A percentile compares a stretch with the other conserved stretches of the same genome.
phyloP scores from a whole-genome alignment of 768 basidiomycete species.

The Wakefieldia striispora region DNA sequence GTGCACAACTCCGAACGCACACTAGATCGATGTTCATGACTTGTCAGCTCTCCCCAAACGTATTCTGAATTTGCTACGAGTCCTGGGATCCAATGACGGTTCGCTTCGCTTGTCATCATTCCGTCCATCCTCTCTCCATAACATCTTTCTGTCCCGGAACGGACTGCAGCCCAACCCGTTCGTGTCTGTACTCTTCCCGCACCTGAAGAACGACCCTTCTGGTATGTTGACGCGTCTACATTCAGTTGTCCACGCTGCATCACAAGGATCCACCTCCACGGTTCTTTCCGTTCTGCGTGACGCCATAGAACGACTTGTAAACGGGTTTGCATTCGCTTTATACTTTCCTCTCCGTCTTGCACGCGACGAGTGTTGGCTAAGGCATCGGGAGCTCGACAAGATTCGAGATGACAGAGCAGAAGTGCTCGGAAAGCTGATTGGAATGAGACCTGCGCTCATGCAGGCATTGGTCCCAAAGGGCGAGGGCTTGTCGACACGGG shows the following conservation, averaged over 20 bases:
- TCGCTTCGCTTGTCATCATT: constrained; percentile 47
- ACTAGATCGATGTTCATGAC: constrained; percentile 2
- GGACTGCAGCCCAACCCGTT: constrained; percentile 50
- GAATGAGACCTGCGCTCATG: constrained; percentile 48
- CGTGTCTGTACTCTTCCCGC: constrained; percentile 63
- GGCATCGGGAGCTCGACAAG: constrained; percentile 55
- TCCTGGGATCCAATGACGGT: constrained; percentile 42
- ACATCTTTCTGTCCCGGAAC: constrained; percentile 45
- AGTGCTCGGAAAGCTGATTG: constrained; percentile 60
- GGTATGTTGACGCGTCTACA: constrained; percentile 18
- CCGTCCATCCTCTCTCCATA: constrained; percentile 46
- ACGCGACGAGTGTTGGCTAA: constrained; percentile 64
- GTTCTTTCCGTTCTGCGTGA: constrained; percentile 7
- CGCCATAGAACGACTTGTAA: constrained; percentile 9
- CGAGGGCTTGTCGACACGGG: neutral
- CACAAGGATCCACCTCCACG: constrained; percentile 7
- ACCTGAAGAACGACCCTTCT: constrained; percentile 41
- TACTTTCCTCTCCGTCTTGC: constrained; percentile 59
- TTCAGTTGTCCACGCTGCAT: constrained; percentile 5
- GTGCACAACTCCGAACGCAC: constrained; percentile 21
- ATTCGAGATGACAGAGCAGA: constrained; percentile 69
- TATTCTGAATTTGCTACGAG: constrained; percentile 34
- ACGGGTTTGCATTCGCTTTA: constrained; percentile 12
- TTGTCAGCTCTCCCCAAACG: constrained; percentile 28
- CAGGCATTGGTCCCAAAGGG: constrained; percentile 25